Conservation (phyloP, 768 basidiomycete species). For the Lactifluus pinguis region DNA sequence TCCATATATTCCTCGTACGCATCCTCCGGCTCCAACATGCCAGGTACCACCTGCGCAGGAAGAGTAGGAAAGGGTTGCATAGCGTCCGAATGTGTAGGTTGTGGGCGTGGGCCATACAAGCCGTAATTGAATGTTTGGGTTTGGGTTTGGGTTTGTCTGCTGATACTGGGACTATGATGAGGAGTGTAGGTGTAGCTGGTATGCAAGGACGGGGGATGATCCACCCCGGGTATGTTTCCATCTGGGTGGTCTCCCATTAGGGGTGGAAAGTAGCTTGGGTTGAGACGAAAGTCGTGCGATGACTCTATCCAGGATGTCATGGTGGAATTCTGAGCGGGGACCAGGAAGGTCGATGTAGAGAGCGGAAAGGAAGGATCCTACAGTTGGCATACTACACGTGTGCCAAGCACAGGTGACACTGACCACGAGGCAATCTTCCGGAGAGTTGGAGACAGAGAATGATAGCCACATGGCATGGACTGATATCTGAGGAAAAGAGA, state of each 20-base stretch:
- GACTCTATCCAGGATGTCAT: constrained; percentile 13
- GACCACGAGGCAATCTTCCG: constrained; percentile 10
- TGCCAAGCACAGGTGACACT: constrained; percentile 11
- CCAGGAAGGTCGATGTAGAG: neutral
- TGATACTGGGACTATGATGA: constrained; percentile 11
- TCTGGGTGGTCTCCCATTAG: neutral
- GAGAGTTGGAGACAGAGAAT: neutral
- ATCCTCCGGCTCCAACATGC: constrained; percentile 10
- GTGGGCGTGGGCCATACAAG: constrained; percentile 15
- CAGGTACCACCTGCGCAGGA: neutral
- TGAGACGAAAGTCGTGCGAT: neutral
- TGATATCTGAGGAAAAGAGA: neutral
- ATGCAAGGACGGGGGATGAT: neutral
- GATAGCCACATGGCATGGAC: neutral
- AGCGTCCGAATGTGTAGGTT: neutral
- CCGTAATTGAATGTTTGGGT: neutral
- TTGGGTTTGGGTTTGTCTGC: constrained; percentile 1
- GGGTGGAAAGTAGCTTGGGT: neutral
- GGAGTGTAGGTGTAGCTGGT: neutral
- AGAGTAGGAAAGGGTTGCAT: constrained; percentile 6
- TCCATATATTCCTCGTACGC: constrained; percentile 12
- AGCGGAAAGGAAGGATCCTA: neutral
- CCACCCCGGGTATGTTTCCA: neutral
- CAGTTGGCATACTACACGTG: constrained; percentile 7
- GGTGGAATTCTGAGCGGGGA: neutral